Evolutionary conservation across 768 basidiomycete species (phyloP), one percentile per base, ranked within the genome.

Genomic region (Lyophyllum shimeji): DNA sequence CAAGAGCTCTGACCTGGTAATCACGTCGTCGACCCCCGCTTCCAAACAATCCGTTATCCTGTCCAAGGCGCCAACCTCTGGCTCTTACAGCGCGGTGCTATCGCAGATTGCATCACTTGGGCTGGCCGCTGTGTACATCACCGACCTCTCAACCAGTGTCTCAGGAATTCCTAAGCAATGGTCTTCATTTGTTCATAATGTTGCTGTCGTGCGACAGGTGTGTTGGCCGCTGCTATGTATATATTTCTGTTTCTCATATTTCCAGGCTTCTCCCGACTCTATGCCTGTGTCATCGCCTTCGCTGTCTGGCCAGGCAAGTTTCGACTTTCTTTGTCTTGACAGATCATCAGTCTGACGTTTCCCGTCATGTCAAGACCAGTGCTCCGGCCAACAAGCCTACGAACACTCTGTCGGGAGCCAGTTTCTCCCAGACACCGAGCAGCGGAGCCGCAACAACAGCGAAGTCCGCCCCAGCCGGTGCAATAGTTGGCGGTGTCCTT

Each of bases 81-180:
- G 37, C n/a, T 55, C 49, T 11, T 55, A 55, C 33, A 42, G 17
- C 15, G n/a, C 43, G 20, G 27, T 51, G 17, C 47, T 59, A 17
- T 59, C 53, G 17, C 39, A 50, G 21, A 24, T 59, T n/a, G 33
- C 52, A 20, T 47, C 53, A 11, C 13, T 40, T 25, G 58, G 44
- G 13, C 27, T 59, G 27, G 58, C 53, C 3, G 58, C 58, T 12
- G 45, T 55, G 8, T 59, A 59, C 21, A 55, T 59, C 13, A 55
- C 49, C 15, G 33, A 50, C 21, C 39, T 58, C 7, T 25, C 25
- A 15, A 13, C 20, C 18, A 23, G 18, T 9, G 37, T 29, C 1
- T 46, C 34, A 7, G 53, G 58, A 7, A 21, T 59, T 9, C 53
- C 58, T n/a, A n/a, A 42, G 9, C 49, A 59, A 34, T 59, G 58